These are phyloP conservation scores for Podospora didyma DNA, from an alignment of 495 filamentous ascomycete species.

Conservation along the genomic window DNA sequence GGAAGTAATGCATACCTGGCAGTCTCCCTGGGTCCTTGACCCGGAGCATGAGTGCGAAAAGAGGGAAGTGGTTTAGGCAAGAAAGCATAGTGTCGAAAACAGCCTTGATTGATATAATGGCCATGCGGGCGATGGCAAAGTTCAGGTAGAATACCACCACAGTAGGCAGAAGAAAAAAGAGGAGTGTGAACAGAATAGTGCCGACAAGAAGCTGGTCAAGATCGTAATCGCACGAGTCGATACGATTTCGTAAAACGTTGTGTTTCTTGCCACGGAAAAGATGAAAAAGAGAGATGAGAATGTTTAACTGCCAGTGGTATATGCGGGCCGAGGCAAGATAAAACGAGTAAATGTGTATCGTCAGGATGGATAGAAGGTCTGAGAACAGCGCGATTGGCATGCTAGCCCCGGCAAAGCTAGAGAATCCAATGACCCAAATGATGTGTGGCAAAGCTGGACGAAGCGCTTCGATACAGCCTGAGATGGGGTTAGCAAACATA, in stretches of 20 bases:
- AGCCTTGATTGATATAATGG: slow-evolving; percentile 89
- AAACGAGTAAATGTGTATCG: slow-evolving; percentile 95
- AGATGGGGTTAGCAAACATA: background rate
- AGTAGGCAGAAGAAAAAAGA: slow-evolving; percentile 93
- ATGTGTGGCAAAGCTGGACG: slow-evolving; percentile 77
- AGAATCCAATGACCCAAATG: slow-evolving; percentile 91
- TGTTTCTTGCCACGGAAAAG: slow-evolving; percentile 97
- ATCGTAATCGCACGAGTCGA: slow-evolving; percentile 98
- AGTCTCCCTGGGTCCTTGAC: slow-evolving; percentile 88
- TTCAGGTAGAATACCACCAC: slow-evolving; percentile 95
- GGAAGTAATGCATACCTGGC: slow-evolving; percentile 55
- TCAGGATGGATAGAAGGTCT: slow-evolving; percentile 86
- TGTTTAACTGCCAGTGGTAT: slow-evolving; percentile 96
- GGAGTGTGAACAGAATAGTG: slow-evolving; percentile 91
- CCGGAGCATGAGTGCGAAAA: slow-evolving; percentile 95
- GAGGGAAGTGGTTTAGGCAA: slow-evolving; percentile 94
- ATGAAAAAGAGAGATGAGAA: slow-evolving; percentile 94
- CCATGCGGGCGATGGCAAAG: slow-evolving; percentile 90
- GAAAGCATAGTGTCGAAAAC: slow-evolving; percentile 84
- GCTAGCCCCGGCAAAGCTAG: slow-evolving; percentile 90
- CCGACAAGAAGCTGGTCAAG: slow-evolving; percentile 95
- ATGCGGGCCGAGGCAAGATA: slow-evolving; percentile 95
- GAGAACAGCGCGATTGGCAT: slow-evolving; percentile 97
- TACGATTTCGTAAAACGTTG: slow-evolving; percentile 93
- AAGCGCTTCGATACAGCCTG: slow-evolving; percentile 69